phyloP scores from a whole-genome alignment of 129 eudicot genomes.

The Lactuca sativa region DNA sequence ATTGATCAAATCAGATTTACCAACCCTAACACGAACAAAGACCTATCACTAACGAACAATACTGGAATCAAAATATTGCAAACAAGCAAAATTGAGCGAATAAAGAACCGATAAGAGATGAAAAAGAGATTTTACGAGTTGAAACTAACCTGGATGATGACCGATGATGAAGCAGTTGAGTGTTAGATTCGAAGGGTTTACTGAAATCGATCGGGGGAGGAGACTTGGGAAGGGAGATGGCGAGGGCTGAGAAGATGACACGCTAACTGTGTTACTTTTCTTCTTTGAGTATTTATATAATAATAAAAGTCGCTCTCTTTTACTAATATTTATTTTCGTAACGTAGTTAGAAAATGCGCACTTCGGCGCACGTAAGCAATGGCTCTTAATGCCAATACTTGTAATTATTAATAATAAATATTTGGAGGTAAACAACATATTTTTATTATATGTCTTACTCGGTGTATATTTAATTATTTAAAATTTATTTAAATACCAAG shows the following conservation, averaged over 20 bases:
- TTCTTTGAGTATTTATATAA: neutral
- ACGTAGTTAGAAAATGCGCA: constrained; percentile 6
- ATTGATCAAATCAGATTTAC: constrained; percentile 11
- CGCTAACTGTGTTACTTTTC: constrained; percentile 33
- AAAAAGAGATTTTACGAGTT: constrained; percentile 1
- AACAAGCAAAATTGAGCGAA: neutral
- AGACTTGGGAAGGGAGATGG: constrained; percentile 33
- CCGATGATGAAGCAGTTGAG: constrained; percentile 13
- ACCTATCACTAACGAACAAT: constrained; percentile 6
- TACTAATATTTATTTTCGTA: constrained; percentile 16
- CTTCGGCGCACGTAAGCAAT: constrained; percentile 6
- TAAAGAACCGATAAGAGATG: neutral
- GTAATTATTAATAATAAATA: neutral
- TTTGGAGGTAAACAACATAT: neutral
- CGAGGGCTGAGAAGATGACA: constrained; percentile 33
- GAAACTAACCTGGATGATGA: constrained; percentile 24
- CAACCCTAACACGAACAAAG: constrained; percentile 16
- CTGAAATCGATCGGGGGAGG: constrained; percentile 28
- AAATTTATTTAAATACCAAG: too few species aligned
- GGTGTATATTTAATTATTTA: too few species aligned
- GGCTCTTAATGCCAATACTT: neutral
- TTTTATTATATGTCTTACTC: too few species aligned
- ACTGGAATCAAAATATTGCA: neutral
- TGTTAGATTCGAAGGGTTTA: constrained; percentile 24
- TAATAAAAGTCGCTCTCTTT: neutral